Evolutionary conservation across 2,329 filamentous ascomycete species (phyloP).

Genomic region (Zasmidium citrigriseum): DNA sequence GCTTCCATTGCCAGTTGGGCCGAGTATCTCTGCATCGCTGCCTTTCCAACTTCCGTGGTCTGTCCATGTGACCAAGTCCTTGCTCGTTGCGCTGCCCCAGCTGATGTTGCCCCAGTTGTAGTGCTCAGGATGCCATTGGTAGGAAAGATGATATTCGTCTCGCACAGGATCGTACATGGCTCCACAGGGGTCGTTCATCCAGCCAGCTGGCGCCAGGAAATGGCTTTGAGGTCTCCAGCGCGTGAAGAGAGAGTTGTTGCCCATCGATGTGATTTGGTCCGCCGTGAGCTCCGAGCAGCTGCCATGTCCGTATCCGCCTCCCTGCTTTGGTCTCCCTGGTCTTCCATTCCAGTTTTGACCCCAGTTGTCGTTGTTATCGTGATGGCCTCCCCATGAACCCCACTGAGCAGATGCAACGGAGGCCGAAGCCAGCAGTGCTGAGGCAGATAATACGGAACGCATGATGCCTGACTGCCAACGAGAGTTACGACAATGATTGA

Average conservation of each 20-base stretch:
- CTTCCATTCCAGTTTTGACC: neutral
- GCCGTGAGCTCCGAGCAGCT: constrained; percentile 32
- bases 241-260: constrained; percentile 52
- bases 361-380: neutral
- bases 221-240: constrained; percentile 51
- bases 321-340: neutral
- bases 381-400: neutral
- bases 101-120: constrained; percentile 51
- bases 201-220: constrained; percentile 50
- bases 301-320: too few relatives aligned
- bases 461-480: too few relatives aligned
- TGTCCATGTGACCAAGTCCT: constrained; percentile 47
- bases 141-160: constrained; percentile 55
- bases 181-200: constrained; percentile 55
- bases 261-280: constrained; percentile 34
- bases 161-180: constrained; percentile 52
- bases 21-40: constrained; percentile 41
- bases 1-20: constrained; percentile 42
- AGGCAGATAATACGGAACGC: neutral
- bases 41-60: constrained; percentile 51
- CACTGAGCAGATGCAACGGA: neutral
- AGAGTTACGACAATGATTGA: neutral
- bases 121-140: constrained; percentile 54
- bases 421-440: neutral
- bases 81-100: constrained; percentile 56